phyloP scores from a whole-genome alignment of 805 yeast species.

The Torulaspora delbrueckii region DNA sequence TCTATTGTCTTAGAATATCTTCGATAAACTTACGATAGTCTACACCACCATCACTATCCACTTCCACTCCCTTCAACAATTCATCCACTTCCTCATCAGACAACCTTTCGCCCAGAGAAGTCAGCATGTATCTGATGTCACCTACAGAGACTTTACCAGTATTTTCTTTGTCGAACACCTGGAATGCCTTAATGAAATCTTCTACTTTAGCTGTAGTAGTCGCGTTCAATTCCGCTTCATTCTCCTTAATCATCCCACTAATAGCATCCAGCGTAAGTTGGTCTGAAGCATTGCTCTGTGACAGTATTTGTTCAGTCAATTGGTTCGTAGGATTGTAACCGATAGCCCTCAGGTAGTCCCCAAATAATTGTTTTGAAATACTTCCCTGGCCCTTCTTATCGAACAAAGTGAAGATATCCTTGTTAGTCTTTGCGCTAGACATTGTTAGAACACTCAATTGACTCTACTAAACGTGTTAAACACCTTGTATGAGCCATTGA shows the following conservation, averaged over 20 bases:
- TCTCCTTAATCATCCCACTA: conserved; percentile 21
- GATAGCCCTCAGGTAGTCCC: conserved; percentile 91
- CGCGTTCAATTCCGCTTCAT: conserved; percentile 27
- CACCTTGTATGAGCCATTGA: not conserved
- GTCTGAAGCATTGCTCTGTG: conserved; percentile 14
- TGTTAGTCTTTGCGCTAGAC: conserved; percentile 43
- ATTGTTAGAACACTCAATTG: conserved; percentile 2
- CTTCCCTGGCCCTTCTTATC: conserved; percentile 95
- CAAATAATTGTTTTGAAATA: conserved; percentile 77
- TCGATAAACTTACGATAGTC: conserved; percentile 94
- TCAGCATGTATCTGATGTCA: conserved; percentile 88
- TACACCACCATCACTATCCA: conserved; percentile 88
- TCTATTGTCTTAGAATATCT: conserved; percentile 80
- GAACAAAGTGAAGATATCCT: conserved; percentile 94
- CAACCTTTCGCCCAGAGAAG: conserved; percentile 93
- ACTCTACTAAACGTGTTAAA: not conserved
- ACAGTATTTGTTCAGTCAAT: conserved; percentile 26
- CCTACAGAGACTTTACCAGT: conserved; percentile 97
- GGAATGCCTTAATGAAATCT: conserved; percentile 93
- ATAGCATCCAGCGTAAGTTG: conserved; percentile 30
- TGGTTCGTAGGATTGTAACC: conserved; percentile 95
- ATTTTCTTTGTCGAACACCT: conserved; percentile 92
- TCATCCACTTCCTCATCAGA: conserved; percentile 92
- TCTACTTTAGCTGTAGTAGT: conserved; percentile 36
- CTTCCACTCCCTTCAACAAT: conserved; percentile 88